Conservation (phyloP, 441 rosid genomes). For the Aquilaria agallochum region DNA sequence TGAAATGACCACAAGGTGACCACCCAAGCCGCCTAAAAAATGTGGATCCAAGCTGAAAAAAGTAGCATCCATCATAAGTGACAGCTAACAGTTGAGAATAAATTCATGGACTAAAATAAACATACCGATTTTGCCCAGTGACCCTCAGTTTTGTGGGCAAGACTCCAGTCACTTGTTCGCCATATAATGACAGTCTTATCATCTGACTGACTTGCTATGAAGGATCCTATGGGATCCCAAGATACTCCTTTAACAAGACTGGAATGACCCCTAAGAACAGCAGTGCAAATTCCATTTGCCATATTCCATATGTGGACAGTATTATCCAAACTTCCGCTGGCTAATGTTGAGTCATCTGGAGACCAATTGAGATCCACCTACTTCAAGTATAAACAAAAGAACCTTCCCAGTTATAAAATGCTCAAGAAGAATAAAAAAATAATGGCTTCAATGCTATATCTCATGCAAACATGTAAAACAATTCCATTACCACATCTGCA, state of each 20-base stretch:
- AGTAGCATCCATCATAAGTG: constrained; percentile 20
- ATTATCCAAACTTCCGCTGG: constrained; percentile 97
- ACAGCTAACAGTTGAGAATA: constrained; percentile 6
- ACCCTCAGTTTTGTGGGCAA: constrained; percentile 95
- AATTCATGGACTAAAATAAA: constrained; percentile 7
- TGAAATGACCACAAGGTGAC: constrained; percentile 99
- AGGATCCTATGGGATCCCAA: constrained; percentile 99
- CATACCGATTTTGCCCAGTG: constrained; percentile 98
- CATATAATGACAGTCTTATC: constrained; percentile 98
- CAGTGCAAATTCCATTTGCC: constrained; percentile 89
- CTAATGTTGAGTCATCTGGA: constrained; percentile 91
- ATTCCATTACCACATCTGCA: constrained; percentile 94
- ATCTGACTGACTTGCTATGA: constrained; percentile 97
- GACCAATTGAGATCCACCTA: constrained; percentile 99
- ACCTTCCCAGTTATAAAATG: constrained; percentile 40
- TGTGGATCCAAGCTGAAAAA: constrained; percentile 89
- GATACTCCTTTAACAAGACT: constrained; percentile 98
- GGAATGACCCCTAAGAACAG: constrained; percentile 96
- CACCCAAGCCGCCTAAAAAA: constrained; percentile 99
- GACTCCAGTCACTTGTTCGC: constrained; percentile 98
- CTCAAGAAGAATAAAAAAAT: constrained; percentile 11
- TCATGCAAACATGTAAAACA: constrained; percentile 11
- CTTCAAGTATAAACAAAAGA: constrained; percentile 54
- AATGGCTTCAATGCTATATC: background rate
- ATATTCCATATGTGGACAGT: constrained; percentile 93